Evolutionary conservation across 164 flowering plant genomes (phyloP), one percentile per base, ranked within the genome.

Genomic region (Brasenia schreberi): DNA sequence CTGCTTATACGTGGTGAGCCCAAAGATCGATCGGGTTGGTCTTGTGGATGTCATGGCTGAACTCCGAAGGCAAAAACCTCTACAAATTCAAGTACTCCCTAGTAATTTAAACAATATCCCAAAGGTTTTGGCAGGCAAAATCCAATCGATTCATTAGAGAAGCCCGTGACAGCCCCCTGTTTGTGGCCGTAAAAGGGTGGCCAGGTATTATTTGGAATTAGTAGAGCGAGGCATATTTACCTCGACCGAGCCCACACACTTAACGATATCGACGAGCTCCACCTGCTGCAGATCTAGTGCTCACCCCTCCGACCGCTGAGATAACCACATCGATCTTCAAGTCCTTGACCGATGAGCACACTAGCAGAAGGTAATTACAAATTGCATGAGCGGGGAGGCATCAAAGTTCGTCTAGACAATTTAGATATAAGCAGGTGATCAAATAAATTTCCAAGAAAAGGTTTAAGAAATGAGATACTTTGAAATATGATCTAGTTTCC

Each of bases 31-130:
- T 84, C 6, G 93, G 90, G 23, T 84, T 77, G 0, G 88, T 85
- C 44, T 87, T 72, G 68, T 84, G 86, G 61, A 87, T 73, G 63
- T 85, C 93, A 61, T 85, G 90, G 43, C 93, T 90, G 45, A 87
- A 87, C 65, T 87, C 90, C 6, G 93, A 87, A 0, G 93, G 88
- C 79, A 87, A 68, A 71, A 85, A 87, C 65, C 90, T 81, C 93
- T 87, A 77, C 67, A 44, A 44, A n/a, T n/a, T n/a, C n/a, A n/a
- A n/a, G n/a, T n/a, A n/a, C n/a, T n/a, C n/a, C 16, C 12, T 7
- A 64, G 12, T 6, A 33, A 16, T 10, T 65, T 65, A 42, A 43
- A 19, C 0, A 59, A 7, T 9, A 44, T 44, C 10, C 52, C 52
- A 11, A 44, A 44, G 52, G 52, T 11, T 11, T 44, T 44, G 10